Percentiles rank a stretch among this genome's conserved stretches.
phyloP scores from a whole-genome alignment of 192 early-diverging fungal species.

The Chytriomyces sp. region DNA sequence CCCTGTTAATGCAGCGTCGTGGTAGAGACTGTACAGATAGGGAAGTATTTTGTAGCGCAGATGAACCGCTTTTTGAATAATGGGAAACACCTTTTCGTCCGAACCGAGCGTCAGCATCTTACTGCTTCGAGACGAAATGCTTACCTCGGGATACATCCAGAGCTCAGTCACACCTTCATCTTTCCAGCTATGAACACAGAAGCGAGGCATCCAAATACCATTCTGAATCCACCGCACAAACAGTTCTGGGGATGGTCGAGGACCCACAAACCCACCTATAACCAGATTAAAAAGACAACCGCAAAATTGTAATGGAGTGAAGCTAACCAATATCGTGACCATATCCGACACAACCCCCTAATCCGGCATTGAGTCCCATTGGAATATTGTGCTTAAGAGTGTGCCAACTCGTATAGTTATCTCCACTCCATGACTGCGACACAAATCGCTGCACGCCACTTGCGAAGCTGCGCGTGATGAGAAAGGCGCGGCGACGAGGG shows the following conservation, averaged over 20 bases:
- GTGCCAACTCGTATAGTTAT: constrained; percentile 61
- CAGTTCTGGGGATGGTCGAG: constrained; percentile 53
- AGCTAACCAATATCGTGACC: constrained; percentile 61
- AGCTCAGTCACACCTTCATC: constrained; percentile 61
- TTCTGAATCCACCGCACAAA: constrained; percentile 67
- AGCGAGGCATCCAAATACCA: constrained; percentile 58
- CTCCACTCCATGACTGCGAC: constrained; percentile 62
- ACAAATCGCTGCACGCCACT: constrained; percentile 52
- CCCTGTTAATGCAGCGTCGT: constrained; percentile 37
- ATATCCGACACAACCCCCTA: constrained; percentile 52
- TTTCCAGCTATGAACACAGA: constrained; percentile 69
- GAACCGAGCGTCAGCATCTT: constrained; percentile 22
- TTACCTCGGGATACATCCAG: constrained; percentile 60
- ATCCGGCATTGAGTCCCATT: constrained; percentile 57
- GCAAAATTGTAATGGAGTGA: background rate
- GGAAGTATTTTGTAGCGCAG: constrained; percentile 59
- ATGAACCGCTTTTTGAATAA: constrained; percentile 53
- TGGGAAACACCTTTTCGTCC: constrained; percentile 47
- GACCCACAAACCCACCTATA: constrained; percentile 55
- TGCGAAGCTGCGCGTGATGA: constrained; percentile 56
- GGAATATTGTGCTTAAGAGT: constrained; percentile 64
- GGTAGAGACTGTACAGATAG: constrained; percentile 54
- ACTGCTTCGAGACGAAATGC: background rate
- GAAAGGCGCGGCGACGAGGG: constrained; percentile 48
- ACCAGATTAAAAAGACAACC: background rate